Percentiles rank a stretch among this genome's conserved stretches.
These are phyloP conservation scores for Aspergillus puulaauensis DNA, from an alignment of 2,329 filamentous ascomycete species.

Conservation along the genomic window DNA sequence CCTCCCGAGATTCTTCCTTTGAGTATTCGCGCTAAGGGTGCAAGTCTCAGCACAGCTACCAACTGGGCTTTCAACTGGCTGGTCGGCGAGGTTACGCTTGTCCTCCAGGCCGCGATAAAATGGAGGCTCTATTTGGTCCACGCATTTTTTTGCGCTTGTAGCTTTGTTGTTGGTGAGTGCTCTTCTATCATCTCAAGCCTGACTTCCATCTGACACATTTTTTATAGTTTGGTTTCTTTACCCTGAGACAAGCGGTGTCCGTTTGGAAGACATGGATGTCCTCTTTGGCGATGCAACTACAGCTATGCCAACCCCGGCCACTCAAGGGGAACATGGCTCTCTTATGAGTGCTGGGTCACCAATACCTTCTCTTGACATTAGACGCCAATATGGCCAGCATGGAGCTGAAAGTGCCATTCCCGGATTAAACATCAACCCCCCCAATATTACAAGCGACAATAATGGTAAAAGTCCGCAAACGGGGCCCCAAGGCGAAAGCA, in stretches of 20 bases:
- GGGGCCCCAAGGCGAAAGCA: conserved; percentile 33
- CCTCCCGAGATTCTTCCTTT: conserved; percentile 97
- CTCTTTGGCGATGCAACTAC: conserved; percentile 93
- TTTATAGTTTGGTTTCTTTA: conserved; percentile 89
- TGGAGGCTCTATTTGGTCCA: conserved; percentile 95
- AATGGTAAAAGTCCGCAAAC: conserved; percentile 49
- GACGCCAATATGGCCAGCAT: conserved; percentile 46
- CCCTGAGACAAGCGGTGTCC: conserved; percentile 92
- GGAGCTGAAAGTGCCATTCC: conserved; percentile 71
- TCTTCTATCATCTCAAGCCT: background rate
- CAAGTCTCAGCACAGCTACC: conserved; percentile 89
- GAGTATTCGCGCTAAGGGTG: conserved; percentile 95
- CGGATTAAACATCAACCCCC: conserved; percentile 77
- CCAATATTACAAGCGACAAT: conserved; percentile 55
- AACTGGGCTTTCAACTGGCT: conserved; percentile 99
- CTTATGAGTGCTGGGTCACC: conserved; percentile 77
- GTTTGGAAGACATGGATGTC: conserved; percentile 93
- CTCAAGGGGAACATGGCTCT: conserved; percentile 77
- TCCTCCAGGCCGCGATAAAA: conserved; percentile 85
- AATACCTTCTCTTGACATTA: conserved; percentile 72
- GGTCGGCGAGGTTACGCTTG: conserved; percentile 90
- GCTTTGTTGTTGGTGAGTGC: conserved; percentile 89
- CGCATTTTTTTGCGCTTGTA: conserved; percentile 92
- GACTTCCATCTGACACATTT: conserved; percentile 15
- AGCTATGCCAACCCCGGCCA: conserved; percentile 73